A percentile compares a stretch with the other conserved stretches of the same genome.
Evolutionary conservation across 2,329 filamentous ascomycete genomes (phyloP).

Genomic region (Ceratocystis destructans): DNA sequence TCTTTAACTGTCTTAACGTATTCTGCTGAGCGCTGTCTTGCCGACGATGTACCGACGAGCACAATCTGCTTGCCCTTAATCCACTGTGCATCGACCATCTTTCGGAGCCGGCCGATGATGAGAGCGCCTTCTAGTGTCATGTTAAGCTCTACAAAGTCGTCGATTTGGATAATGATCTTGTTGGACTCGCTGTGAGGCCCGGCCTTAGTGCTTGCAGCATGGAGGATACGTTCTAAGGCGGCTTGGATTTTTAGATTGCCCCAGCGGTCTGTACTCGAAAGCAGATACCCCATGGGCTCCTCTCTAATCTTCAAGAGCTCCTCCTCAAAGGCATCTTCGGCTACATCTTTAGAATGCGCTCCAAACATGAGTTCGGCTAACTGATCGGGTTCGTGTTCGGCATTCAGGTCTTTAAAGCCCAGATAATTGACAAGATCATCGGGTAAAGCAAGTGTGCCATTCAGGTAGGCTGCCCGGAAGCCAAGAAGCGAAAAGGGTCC

Average conservation of each 20-base stretch:
- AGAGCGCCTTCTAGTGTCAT: conserved; percentile 53
- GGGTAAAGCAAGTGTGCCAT: conserved; percentile 33
- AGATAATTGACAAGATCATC: conserved; percentile 24
- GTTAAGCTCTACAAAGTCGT: conserved; percentile 68
- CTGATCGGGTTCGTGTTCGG: conserved; percentile 25
- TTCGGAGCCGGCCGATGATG: conserved; percentile 56
- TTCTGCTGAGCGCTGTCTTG: conserved; percentile 34
- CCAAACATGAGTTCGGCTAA: conserved; percentile 17
- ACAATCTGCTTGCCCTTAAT: conserved; percentile 57
- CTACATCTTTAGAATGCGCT: conserved; percentile 10
- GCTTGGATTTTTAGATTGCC: conserved; percentile 47
- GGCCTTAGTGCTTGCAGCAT: conserved; percentile 31
- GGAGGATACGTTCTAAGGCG: conserved; percentile 43
- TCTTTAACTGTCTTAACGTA: conserved; percentile 31
- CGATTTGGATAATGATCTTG: conserved; percentile 59
- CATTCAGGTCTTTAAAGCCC: conserved; percentile 21
- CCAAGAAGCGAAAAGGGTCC: conserved; percentile 41
- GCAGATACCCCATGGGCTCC: conserved; percentile 24
- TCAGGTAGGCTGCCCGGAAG: conserved; percentile 42
- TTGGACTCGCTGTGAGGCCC: conserved; percentile 25
- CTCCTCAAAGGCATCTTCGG: conserved; percentile 28
- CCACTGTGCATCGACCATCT: conserved; percentile 58
- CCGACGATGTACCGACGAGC: conserved; percentile 64
- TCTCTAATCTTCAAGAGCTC: conserved; percentile 33
- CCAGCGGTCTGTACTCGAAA: conserved; percentile 38